Conservation (phyloP, 192 early-diverging fungal species). For the Geranomyces michiganensis region DNA sequence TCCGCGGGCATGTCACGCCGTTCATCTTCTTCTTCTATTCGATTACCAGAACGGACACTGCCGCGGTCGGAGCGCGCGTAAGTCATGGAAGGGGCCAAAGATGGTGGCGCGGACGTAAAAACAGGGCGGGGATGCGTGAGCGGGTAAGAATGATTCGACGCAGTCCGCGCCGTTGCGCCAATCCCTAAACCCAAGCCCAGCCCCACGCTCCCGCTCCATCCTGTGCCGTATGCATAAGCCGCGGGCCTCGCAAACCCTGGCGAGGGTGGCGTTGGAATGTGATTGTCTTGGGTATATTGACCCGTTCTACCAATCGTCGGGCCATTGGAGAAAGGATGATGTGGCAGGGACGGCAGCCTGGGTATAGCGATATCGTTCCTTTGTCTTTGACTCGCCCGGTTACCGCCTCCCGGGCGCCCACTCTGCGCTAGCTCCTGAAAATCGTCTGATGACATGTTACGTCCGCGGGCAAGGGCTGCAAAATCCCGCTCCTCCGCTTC, state of each 20-base stretch:
- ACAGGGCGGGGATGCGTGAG: constrained; percentile 13
- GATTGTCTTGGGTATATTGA: neutral
- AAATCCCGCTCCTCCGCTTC: neutral
- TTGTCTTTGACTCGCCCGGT: no score
- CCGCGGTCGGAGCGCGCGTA: no score
- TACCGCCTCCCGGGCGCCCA: no score
- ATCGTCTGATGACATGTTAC: constrained; percentile 3
- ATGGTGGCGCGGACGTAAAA: constrained; percentile 3
- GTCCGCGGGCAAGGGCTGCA: neutral
- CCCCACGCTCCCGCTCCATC: constrained; percentile 26
- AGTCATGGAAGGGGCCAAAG: neutral
- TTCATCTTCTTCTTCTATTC: no score
- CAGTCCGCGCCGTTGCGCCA: constrained; percentile 2
- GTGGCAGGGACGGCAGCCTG: neutral
- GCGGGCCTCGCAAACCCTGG: neutral
- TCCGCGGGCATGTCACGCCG: neutral
- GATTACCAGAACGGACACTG: no score
- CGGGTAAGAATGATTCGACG: constrained; percentile 6
- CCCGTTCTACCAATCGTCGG: neutral
- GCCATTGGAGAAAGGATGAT: neutral
- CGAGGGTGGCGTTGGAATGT: neutral
- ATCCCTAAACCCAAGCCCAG: constrained; percentile 33
- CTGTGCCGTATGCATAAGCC: constrained; percentile 12
- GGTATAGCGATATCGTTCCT: neutral
- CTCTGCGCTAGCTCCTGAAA: neutral